Base-by-base conservation (phyloP, 345 rosid species). In the Camelina sativa region DNA sequence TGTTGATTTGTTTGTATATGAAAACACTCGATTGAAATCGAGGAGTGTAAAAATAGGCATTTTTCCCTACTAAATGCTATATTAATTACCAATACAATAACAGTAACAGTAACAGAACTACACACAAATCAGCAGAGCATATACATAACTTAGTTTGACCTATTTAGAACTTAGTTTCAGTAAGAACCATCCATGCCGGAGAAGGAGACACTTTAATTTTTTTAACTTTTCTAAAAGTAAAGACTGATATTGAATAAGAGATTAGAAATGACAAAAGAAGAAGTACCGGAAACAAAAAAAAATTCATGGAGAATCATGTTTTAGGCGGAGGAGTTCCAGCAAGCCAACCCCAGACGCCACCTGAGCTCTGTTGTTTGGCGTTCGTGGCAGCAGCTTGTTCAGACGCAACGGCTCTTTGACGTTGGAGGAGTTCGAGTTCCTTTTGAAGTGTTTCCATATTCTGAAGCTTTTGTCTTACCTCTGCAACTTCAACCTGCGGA, bases 291-390 rank as follows among this genome's bases (percentile, higher is more conserved):
- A 65, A 28, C 15, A 41, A 30, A 16, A 16, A 16, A 23, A 3
- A 22, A 0, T 32, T 32, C 8, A 43, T 19, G 41, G 56, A 37
- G 9, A 40, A 5, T 75, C 73, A 70, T 47, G 55, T 47, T 65
- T 71, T 63, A 4, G 62, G 76, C 25, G 79, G 80, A 37, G 97
- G 89, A 52, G 85, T 44, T 73, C 98, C 96, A 0, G 97, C 92
- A 7, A 95, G 86, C 99, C 99, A 95, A 25, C 93, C 88, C 99
- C 97, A 95, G 58, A 95, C 89, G 8, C 99, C 93, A 51, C 96
- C 88, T 1, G 96, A 90, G 63, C 86, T 77, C 69, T 92, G 92
- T 79, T 76, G 81, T 77, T 82, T 88, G 54, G 88, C 87, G 30
- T 76, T 83, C 17, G 82, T 50, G 11, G 54, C 58, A 61, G 86